phyloP scores from a whole-genome alignment of 495 filamentous ascomycete genomes.

The Halenospora varia region DNA sequence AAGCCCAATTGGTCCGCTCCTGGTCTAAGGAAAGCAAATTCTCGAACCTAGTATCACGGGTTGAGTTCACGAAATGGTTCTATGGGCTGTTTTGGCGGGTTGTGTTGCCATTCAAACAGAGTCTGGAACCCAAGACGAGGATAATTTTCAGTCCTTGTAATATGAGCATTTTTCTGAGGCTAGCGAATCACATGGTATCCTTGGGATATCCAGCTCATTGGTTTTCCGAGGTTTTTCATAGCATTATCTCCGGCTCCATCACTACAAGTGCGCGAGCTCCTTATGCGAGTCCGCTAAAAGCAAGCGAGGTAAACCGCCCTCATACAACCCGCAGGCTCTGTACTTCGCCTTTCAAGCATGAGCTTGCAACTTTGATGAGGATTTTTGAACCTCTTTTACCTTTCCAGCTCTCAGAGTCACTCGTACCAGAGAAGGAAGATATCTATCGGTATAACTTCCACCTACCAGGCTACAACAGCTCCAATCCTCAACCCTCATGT shows the following conservation, averaged over 20 bases:
- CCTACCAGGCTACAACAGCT: background rate
- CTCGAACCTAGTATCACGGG: background rate
- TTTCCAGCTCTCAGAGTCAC: no score
- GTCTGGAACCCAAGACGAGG: background rate
- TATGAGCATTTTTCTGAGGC: background rate
- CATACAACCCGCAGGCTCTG: no score
- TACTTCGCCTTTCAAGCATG: no score
- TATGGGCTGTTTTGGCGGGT: constrained; percentile 1
- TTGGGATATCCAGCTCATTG: constrained; percentile 2
- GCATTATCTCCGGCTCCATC: background rate
- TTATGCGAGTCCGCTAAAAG: no score
- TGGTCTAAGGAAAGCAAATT: no score
- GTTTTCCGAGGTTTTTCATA: background rate
- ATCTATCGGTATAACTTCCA: background rate
- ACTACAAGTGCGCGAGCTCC: no score
- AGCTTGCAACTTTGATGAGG: no score
- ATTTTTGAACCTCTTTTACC: no score
- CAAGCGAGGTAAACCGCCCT: no score
- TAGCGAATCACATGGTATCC: background rate
- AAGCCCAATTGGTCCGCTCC: background rate
- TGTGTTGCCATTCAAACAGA: background rate
- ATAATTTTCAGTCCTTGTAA: background rate
- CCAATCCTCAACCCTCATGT: background rate
- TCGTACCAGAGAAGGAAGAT: no score
- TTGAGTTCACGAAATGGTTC: constrained; percentile 3